Base-by-base conservation (phyloP, 164 flowering plant genomes). In the Stephania yunnanensis region DNA sequence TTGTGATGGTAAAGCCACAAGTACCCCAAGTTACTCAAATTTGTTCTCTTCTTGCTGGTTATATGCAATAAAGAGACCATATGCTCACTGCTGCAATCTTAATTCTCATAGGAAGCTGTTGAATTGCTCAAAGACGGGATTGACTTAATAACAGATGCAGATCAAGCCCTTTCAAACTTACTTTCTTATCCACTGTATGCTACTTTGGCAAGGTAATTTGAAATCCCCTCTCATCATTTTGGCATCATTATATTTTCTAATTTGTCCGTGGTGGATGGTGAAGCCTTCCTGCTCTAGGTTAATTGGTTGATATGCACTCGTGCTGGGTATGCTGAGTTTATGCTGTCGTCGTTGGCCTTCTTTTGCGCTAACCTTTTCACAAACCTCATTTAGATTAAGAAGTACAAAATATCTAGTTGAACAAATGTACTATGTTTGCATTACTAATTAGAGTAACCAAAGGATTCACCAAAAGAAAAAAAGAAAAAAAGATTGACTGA, bases 61-160 rank as follows among this genome's bases (percentile, higher is more conserved):
- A 10, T 74, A 31, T 22, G 3, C 19, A 13, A 30, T 10, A 20
- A 46, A 69, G 8, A 48, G 64, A 71, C n/a, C n/a, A 67, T 10
- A 8, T 67, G 58, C 81, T 78, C 19, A 81, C 73, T 25, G 45
- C 71, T 30, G 15, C 55, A 68, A 19, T 25, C 8, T 63, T 30
- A 72, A 71, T 74, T 13, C 50, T 25, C 75, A 70, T 86, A 95
- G 98, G 98, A 95, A 76, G 92, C 93, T 71, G 81, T 84, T 46
- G 83, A 85, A 68, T 86, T 93, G 73, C 92, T 95, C 25, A 91
- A 91, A 82, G 99, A 91, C 84, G 97, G 90, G 66, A 86, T 95
- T 75, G 95, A 95, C 78, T 82, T 95, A 86, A 80, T 89, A 68
- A 80, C 92, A 7, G 99, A 95, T 84, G 79, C 97, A 22, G 96